phyloP scores from a whole-genome alignment of 1,284 basidiomycete species.

The Austroboletus novae-zelandiae region DNA sequence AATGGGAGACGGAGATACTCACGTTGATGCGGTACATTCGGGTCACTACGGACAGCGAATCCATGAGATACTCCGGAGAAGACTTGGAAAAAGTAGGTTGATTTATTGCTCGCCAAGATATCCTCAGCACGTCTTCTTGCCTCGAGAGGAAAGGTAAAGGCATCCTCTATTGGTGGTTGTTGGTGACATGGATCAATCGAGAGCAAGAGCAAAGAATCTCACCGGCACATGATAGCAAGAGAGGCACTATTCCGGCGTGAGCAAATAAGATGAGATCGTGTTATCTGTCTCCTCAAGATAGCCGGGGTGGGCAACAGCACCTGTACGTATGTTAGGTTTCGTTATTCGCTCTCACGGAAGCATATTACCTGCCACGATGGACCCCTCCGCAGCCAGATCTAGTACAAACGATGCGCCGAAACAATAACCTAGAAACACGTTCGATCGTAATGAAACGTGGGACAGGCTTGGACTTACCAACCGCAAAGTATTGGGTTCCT shows the following conservation, averaged over 20 bases:
- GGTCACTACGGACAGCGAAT: slow-evolving; percentile 30
- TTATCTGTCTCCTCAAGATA: slow-evolving; percentile 43
- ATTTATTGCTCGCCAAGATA: slow-evolving; percentile 22
- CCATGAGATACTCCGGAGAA: slow-evolving; percentile 34
- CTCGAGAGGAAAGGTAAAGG: slow-evolving; percentile 24
- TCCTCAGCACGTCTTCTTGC: slow-evolving; percentile 26
- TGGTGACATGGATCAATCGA: slow-evolving; percentile 27
- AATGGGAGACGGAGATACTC: slow-evolving; percentile 20
- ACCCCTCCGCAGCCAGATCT: slow-evolving; percentile 42
- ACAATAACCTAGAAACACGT: slow-evolving; percentile 45
- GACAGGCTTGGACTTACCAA: slow-evolving; percentile 29
- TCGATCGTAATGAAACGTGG: background rate
- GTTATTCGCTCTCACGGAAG: background rate
- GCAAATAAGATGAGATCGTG: background rate
- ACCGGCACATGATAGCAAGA: slow-evolving; percentile 53
- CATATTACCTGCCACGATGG: slow-evolving; percentile 42
- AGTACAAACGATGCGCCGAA: slow-evolving; percentile 55
- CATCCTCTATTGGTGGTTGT: slow-evolving; percentile 18
- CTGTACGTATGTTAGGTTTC: slow-evolving; percentile 25
- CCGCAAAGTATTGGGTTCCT: slow-evolving; percentile 34
- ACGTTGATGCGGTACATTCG: slow-evolving; percentile 19
- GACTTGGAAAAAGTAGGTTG: slow-evolving; percentile 27
- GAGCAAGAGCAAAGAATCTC: slow-evolving; percentile 3
- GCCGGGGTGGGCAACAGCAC: slow-evolving; percentile 54
- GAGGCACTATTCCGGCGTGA: slow-evolving; percentile 38